Conservation (phyloP, 2,329 filamentous ascomycete species). For the Didymella arachidicola region DNA sequence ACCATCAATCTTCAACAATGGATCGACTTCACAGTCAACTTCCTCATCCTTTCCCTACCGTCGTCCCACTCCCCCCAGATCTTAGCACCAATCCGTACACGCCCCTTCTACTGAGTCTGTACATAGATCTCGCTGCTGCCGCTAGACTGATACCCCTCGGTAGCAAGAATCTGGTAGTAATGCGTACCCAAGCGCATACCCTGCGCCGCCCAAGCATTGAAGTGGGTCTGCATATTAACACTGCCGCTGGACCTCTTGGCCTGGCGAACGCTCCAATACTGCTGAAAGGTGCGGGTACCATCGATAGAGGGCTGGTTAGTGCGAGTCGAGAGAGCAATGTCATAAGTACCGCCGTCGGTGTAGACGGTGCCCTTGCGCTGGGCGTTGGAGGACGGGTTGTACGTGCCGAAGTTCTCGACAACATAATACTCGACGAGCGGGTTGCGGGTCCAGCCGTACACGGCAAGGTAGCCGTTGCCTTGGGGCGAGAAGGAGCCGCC, state of each 20-base stretch:
- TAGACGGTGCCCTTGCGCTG: conserved; percentile 59
- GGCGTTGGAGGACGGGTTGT: conserved; percentile 54
- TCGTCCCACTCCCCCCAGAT: not conserved
- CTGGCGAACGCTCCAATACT: conserved; percentile 62
- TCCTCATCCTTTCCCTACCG: not conserved
- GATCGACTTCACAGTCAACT: not conserved
- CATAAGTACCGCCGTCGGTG: conserved; percentile 61
- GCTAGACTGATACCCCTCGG: conserved; percentile 56
- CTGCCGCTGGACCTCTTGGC: conserved; percentile 58
- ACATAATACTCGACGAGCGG: conserved; percentile 66
- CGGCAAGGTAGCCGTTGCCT: conserved; percentile 43
- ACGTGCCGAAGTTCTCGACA: conserved; percentile 59
- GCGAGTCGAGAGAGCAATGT: conserved; percentile 59
- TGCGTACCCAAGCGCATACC: conserved; percentile 39
- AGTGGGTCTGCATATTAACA: conserved; percentile 40
- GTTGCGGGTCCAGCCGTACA: conserved; percentile 64
- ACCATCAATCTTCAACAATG: not conserved
- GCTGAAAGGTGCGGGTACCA: conserved; percentile 61
- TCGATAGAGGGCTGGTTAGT: conserved; percentile 61
- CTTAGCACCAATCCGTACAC: not conserved
- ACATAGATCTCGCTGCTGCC: conserved; percentile 19
- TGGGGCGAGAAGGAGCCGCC: conserved; percentile 33
- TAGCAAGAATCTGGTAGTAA: conserved; percentile 52
- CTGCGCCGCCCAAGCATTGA: conserved; percentile 37
- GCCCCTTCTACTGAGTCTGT: not conserved